These are phyloP conservation scores for Claviceps digitariae DNA, from an alignment of 2,329 filamentous ascomycete species.

Conservation along the genomic window DNA sequence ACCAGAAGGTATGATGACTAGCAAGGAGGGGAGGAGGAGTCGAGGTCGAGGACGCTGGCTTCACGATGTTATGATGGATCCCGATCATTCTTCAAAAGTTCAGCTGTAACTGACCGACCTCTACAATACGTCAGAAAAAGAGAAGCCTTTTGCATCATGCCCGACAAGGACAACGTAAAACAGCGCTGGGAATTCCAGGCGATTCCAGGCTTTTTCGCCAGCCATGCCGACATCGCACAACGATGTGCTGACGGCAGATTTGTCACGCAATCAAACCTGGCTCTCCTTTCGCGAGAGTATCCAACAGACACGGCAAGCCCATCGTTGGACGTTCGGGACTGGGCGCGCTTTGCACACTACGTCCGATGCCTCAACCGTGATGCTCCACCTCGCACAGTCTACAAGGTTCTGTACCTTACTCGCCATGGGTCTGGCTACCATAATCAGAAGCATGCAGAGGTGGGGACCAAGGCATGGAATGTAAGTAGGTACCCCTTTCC, in stretches of 20 bases:
- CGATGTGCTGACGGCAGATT: conserved; percentile 17
- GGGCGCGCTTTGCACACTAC: conserved; percentile 36
- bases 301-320: conserved; percentile 22
- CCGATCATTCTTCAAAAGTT: too few species aligned
- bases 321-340: conserved; percentile 27
- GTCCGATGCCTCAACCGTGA: conserved; percentile 31
- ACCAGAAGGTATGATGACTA: neutral
- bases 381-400: conserved; percentile 28
- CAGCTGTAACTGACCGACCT: too few species aligned
- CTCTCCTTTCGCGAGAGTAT: conserved; percentile 37
- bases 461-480: conserved; percentile 44
- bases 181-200: conserved; percentile 13
- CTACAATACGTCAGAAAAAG: too few species aligned
- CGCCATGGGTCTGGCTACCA: conserved; percentile 42
- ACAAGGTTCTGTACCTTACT: conserved; percentile 40
- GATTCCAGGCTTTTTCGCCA: conserved; percentile 26
- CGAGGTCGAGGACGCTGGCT: neutral
- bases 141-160: neutral
- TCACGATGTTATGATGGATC: too few species aligned
- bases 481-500: conserved; percentile 12
- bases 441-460: conserved; percentile 37
- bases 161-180: neutral
- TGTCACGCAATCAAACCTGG: conserved; percentile 35
- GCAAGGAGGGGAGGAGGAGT: neutral
- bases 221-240: conserved; percentile 21